phyloP scores from a whole-genome alignment of 1,284 basidiomycete species.

The Ganoderma lingzhi region DNA sequence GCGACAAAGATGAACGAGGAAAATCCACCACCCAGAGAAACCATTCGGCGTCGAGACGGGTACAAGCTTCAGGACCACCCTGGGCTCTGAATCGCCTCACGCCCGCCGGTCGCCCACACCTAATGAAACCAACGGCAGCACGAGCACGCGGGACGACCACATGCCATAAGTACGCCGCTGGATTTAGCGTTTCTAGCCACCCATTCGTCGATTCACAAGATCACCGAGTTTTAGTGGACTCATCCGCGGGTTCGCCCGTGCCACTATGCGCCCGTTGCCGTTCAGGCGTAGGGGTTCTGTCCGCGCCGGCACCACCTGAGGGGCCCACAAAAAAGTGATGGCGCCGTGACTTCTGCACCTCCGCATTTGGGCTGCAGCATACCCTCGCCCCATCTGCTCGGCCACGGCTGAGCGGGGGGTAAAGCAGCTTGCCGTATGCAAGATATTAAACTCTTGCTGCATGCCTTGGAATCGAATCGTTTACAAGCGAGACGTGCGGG shows the following conservation, averaged over 20 bases:
- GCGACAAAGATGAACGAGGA: background rate
- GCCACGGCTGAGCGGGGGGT: background rate
- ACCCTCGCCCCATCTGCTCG: background rate
- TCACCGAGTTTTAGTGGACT: background rate
- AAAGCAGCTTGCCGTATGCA: background rate
- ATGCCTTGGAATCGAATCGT: background rate
- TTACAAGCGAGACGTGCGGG: background rate
- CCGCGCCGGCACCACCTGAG: background rate
- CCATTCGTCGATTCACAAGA: background rate
- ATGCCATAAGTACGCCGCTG: background rate
- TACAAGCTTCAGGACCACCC: background rate
- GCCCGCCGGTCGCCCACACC: background rate
- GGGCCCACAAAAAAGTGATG: background rate
- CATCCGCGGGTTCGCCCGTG: background rate
- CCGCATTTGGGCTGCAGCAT: background rate
- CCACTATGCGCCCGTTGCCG: background rate
- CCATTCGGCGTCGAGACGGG: background rate
- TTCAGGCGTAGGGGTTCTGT: background rate
- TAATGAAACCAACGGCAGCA: background rate
- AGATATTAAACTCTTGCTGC: slow-evolving; percentile 1
- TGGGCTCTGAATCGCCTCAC: background rate
- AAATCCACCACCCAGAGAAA: background rate
- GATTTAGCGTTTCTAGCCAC: background rate
- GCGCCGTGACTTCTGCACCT: background rate
- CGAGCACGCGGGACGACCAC: background rate